phyloP scores from a whole-genome alignment of 192 early-diverging fungal species.

The Geranomyces variabilis region DNA sequence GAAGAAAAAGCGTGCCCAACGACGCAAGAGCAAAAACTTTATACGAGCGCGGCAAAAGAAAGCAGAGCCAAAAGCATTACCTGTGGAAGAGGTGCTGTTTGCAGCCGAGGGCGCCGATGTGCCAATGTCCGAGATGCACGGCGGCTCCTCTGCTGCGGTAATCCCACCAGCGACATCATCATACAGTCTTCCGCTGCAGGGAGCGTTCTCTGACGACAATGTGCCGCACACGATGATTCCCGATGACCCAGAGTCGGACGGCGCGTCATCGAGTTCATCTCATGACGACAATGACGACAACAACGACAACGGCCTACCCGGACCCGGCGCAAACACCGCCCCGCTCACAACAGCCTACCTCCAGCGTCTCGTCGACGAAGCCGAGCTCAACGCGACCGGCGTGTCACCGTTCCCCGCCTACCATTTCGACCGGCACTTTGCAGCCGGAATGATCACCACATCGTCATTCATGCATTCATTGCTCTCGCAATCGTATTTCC shows the following conservation, averaged over 20 bases:
- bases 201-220: not conserved
- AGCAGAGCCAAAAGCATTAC: not conserved
- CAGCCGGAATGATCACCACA: slow-evolving; percentile 49
- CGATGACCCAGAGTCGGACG: slow-evolving; percentile 17
- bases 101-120: slow-evolving; percentile 30
- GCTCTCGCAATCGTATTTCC: slow-evolving; percentile 55
- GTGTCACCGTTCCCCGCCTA: slow-evolving; percentile 46
- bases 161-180: not conserved
- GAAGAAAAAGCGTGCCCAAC: not conserved
- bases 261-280: not conserved
- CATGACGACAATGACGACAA: not conserved
- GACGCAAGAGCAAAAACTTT: slow-evolving; percentile 10
- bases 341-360: slow-evolving; percentile 49
- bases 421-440: slow-evolving; percentile 59
- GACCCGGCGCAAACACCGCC: too few relatives aligned
- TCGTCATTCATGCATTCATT: slow-evolving; percentile 52
- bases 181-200: not conserved
- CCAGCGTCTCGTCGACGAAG: slow-evolving; percentile 46
- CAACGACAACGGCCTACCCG: not conserved
- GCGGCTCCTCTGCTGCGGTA: not conserved
- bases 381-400: slow-evolving; percentile 53
- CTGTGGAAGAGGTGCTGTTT: slow-evolving; percentile 29
- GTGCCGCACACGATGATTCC: not conserved
- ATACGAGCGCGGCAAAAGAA: not conserved
- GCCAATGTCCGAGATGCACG: slow-evolving; percentile 19